Conservation (phyloP, 371 early-diverging fungal genomes). For the Entomophthora muscae region DNA sequence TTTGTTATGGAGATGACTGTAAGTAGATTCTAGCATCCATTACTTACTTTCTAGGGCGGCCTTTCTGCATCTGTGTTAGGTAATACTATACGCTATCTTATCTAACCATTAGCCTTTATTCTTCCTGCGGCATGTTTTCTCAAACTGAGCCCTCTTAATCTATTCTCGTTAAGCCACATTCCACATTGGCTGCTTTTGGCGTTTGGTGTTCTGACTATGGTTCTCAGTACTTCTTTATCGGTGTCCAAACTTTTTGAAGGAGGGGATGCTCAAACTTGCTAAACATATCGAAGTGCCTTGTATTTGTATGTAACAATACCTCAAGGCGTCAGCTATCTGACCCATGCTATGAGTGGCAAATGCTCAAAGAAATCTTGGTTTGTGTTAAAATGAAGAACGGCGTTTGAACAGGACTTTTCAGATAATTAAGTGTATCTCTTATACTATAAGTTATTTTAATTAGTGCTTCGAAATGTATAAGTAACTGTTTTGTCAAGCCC, state of each 20-base stretch:
- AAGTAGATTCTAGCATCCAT: constrained; percentile 12
- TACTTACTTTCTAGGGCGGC: constrained; percentile 4
- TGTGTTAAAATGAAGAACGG: no score
- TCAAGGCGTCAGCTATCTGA: no score
- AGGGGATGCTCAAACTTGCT: background rate
- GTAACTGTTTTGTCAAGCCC: no score
- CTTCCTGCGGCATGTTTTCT: constrained; percentile 48
- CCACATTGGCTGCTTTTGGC: constrained; percentile 36
- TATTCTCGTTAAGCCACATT: constrained; percentile 25
- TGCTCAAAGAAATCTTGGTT: no score
- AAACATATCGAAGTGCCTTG: background rate
- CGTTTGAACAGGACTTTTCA: no score
- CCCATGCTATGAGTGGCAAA: no score
- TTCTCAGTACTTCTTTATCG: constrained; percentile 32
- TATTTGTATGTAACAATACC: background rate
- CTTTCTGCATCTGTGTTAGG: constrained; percentile 10
- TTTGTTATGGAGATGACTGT: constrained; percentile 60
- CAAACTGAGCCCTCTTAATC: constrained; percentile 29
- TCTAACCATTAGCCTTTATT: constrained; percentile 34
- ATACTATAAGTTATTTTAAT: no score
- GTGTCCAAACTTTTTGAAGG: constrained; percentile 16
- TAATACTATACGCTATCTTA: background rate
- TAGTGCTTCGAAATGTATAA: no score
- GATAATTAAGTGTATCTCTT: no score
- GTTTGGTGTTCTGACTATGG: constrained; percentile 42